Evolutionary conservation across 2,329 filamentous ascomycete genomes (phyloP), one percentile per base, ranked within the genome.

Genomic region (Metarhizium anisopliae): DNA sequence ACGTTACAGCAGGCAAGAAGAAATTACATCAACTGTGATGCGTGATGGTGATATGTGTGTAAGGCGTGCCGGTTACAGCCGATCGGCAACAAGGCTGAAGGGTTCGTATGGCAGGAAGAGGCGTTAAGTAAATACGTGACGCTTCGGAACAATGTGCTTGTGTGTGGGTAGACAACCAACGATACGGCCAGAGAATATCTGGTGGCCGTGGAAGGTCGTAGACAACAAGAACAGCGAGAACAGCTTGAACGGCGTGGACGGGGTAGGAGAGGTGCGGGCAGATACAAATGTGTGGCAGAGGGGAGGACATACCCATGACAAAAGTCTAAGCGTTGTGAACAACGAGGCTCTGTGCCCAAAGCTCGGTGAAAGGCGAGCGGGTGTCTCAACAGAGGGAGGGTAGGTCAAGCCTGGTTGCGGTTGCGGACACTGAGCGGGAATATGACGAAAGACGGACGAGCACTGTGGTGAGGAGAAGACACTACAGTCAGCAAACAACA

Each of bases 401-500:
- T 58, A 56, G 51, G 54, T 56, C 56, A 56, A 56, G 54, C 54
- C 59, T 61, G 57, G 59, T 57, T 58, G 61, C 60, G 55, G 60
- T 57, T 58, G 61, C 60, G 57, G 60, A 49, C 61, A 61, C 53
- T 56, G 55, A 57, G 59, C 56, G 59, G 60, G 59, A 60, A 58
- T 61, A 60, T 57, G 61, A 64, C 55, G 57, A 55, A 53, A 55
- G 53, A 49, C 47, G 36, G 51, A 51, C 32, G 36, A 57, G 54
- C 49, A 55, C 60, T 58, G 57, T 60, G 59, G 59, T 57, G 56
- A 60, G 60, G 56, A 61, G 61, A 59, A 67, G 65, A 65, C 55
- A 63, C 65, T 50, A 50, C 51, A 53, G 64, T 68, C 63, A 66
- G 63, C 60, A 60, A 62, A 65, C 58, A 61, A 62, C 64, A 60